Base-by-base conservation (phyloP, 306 rosid species). In the Glycine tomentella region DNA sequence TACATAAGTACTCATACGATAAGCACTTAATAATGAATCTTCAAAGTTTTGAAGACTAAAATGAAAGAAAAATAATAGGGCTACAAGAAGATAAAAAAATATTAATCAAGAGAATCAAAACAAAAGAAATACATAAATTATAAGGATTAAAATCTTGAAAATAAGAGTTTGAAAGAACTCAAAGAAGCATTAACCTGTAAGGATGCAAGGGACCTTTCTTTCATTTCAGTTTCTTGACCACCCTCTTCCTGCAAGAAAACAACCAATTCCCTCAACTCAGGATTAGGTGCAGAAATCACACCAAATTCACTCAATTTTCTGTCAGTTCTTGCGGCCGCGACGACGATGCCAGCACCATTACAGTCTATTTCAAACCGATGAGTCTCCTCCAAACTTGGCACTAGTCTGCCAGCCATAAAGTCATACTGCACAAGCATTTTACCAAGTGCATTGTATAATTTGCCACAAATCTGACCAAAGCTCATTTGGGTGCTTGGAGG, bases 331-430 rank as follows among this genome's bases (percentile, higher is more conserved):
- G 92, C 91, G 1, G 82, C 80, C 6, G 66, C 91, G 33, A 85
- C 88, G 8, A 88, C 63, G 6, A 87, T 51, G 20, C 94, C 94
- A 8, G 83, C 86, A 2, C 62, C 84, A n/a, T 90, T 90, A 31
- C 94, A 90, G 5, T 85, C 88, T 3, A 89, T 86, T 67, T 87
- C 94, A 5, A 87, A 84, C 3, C 90, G 58, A 11, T 65, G 34
- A 15, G 16, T 17, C 4, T 85, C 91, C 7, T 82, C 84, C 33
- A 25, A 36, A 69, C 85, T 75, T 3, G 85, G 79, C 79, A 77
- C 81, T 0, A 87, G 82, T 12, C 90, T 38, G 0, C 92, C 92
- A 0, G 90, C 92, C 83, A 90, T 33, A 20, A 89, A 88, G 36
- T 78, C 88, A 74, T 87, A 90, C 9, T 82, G 87, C 70, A 75